These are phyloP conservation scores for Rhipidocladum racemiflorum DNA, from an alignment of 176 grass and related monocot species.

Conservation along the genomic window DNA sequence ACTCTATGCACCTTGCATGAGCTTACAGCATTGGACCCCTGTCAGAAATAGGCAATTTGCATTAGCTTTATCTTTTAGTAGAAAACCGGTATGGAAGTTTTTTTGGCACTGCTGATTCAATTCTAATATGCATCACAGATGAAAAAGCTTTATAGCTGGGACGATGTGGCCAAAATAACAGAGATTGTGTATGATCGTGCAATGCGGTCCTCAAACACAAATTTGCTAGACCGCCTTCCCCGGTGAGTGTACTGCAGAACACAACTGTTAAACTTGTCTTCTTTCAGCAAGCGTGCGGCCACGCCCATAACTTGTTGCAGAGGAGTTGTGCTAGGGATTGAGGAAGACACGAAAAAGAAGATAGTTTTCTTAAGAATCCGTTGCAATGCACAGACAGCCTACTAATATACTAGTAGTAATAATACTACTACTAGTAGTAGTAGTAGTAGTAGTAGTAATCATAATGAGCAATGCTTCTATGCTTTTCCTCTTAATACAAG, in stretches of 20 bases:
- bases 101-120: neutral
- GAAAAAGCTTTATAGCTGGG: neutral
- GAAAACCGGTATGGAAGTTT: too few relatives aligned
- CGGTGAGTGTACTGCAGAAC: conserved; percentile 42
- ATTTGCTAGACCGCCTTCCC: conserved; percentile 68
- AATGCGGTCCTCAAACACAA: conserved; percentile 53
- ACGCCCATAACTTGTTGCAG: too few relatives aligned
- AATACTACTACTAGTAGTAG: too few relatives aligned
- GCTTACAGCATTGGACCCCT: neutral
- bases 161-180: conserved; percentile 72
- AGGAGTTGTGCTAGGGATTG: too few relatives aligned
- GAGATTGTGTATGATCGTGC: conserved; percentile 77
- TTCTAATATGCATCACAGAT: neutral
- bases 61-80: neutral
- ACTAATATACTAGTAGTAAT: too few relatives aligned
- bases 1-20: neutral
- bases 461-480: too few relatives aligned
- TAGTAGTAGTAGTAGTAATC: too few relatives aligned
- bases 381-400: too few relatives aligned
- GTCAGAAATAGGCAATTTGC: neutral
- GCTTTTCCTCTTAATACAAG: too few relatives aligned
- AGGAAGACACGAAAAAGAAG: too few relatives aligned
- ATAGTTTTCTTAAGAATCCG: too few relatives aligned
- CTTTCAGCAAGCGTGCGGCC: too few relatives aligned
- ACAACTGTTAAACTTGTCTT: neutral